A percentile compares a stretch with the other conserved stretches of the same genome.
phyloP scores from a whole-genome alignment of 139 green algal genomes.

The Tetradesmus lagerheimii region DNA sequence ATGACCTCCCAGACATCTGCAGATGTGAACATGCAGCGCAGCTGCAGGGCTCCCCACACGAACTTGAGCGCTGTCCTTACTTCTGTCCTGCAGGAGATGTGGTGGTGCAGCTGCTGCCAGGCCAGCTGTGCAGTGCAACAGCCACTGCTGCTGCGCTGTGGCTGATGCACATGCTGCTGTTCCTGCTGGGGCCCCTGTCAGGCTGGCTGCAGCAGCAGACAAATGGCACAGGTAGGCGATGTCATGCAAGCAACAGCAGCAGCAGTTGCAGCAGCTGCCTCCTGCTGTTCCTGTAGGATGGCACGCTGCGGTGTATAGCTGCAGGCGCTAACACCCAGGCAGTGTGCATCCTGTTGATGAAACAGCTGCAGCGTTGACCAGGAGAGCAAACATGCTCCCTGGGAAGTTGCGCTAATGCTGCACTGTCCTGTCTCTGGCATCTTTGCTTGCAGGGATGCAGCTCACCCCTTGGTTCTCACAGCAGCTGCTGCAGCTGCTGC shows the following conservation, averaged over 20 bases:
- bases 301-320: background rate
- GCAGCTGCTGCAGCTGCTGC: background rate
- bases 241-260: background rate
- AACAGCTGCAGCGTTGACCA: background rate
- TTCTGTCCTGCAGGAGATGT: background rate
- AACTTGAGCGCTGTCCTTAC: background rate
- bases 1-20: too few relatives aligned
- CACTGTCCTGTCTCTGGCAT: background rate
- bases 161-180: constrained; percentile 2
- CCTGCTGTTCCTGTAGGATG: background rate
- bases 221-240: background rate
- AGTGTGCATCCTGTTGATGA: background rate
- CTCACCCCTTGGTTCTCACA: background rate
- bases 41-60: background rate
- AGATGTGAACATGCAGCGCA: too few relatives aligned
- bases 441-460: background rate
- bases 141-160: background rate
- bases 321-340: background rate
- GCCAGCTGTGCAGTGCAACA: background rate
- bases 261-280: background rate
- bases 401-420: too few relatives aligned
- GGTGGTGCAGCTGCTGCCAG: background rate
- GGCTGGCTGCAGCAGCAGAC: background rate
- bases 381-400: too few relatives aligned
- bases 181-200: background rate